These are phyloP conservation scores for Vigna angularis DNA, from an alignment of 306 rosid species.

Conservation along the genomic window DNA sequence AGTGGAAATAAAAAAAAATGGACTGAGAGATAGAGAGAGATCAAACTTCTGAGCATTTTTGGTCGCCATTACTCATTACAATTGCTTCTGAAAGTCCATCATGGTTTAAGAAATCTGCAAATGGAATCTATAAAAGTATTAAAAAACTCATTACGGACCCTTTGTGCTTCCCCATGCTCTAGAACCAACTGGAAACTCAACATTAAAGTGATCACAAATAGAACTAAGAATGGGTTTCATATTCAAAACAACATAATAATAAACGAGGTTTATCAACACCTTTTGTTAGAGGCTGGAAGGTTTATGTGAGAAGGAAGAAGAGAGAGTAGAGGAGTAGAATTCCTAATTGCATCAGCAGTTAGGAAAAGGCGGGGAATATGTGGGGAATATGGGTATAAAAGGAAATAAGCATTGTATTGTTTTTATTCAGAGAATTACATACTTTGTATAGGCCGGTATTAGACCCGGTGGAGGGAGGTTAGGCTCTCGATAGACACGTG, in stretches of 20 bases:
- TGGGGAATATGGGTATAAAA: too few relatives aligned
- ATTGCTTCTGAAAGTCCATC: conserved; percentile 74
- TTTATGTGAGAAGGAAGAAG: too few relatives aligned
- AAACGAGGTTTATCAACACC: conserved; percentile 23
- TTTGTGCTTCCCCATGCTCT: conserved; percentile 84
- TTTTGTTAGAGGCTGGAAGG: neutral
- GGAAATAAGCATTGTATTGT: too few relatives aligned
- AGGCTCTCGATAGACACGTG: too few relatives aligned
- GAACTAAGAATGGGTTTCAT: neutral
- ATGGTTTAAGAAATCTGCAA: conserved; percentile 88
- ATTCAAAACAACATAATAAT: conserved; percentile 23
- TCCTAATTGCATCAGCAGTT: too few relatives aligned
- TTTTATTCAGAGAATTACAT: too few relatives aligned
- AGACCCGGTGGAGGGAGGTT: too few relatives aligned
- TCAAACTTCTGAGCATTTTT: conserved; percentile 69
- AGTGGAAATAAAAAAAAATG: neutral
- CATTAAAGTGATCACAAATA: conserved; percentile 40
- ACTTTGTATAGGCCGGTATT: too few relatives aligned
- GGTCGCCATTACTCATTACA: conserved; percentile 71
- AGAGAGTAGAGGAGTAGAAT: too few relatives aligned
- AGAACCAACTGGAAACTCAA: conserved; percentile 76
- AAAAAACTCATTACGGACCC: conserved; percentile 46
- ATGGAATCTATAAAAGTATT: conserved; percentile 70
- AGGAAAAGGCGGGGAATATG: too few relatives aligned
- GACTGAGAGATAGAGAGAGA: conserved; percentile 20